Percentiles rank a stretch among this genome's conserved stretches.
phyloP scores from a whole-genome alignment of 352 stramenopile species.

The Plasmopara halstedii region DNA sequence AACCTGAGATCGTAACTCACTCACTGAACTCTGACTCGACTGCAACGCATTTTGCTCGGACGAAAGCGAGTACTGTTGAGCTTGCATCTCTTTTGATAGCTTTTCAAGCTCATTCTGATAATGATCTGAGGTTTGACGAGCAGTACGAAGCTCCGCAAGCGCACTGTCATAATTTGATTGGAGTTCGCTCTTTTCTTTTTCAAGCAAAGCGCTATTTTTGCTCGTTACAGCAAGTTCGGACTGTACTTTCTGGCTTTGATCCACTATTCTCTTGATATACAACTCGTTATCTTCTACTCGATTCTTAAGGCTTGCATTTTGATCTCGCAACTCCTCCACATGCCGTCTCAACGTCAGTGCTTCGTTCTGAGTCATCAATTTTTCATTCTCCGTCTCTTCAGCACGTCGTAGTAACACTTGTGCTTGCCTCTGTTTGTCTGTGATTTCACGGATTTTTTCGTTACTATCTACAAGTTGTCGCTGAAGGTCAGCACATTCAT shows the following conservation, averaged over 20 bases:
- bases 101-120: slow-evolving; percentile 77
- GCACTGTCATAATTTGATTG: slow-evolving; percentile 46
- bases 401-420: slow-evolving; percentile 34
- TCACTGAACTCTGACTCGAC: slow-evolving; percentile 43
- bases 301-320: slow-evolving; percentile 50
- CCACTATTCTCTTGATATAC: slow-evolving; percentile 35
- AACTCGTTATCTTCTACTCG: slow-evolving; percentile 39
- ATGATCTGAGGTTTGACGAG: slow-evolving; percentile 48
- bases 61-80: slow-evolving; percentile 52
- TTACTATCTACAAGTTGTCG: slow-evolving; percentile 39
- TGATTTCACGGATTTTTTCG: slow-evolving; percentile 35
- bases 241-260: slow-evolving; percentile 47
- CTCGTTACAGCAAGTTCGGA: slow-evolving; percentile 24
- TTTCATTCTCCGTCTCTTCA: slow-evolving; percentile 60
- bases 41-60: slow-evolving; percentile 49
- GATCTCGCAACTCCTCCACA: slow-evolving; percentile 58
- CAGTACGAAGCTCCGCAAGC: slow-evolving; percentile 46
- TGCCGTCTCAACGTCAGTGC: slow-evolving; percentile 41
- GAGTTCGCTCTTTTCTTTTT: slow-evolving; percentile 50
- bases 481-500: slow-evolving; percentile 31
- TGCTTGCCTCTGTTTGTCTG: slow-evolving; percentile 29
- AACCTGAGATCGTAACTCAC: slow-evolving; percentile 50
- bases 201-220: slow-evolving; percentile 27
- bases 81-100: slow-evolving; percentile 48
- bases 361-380: slow-evolving; percentile 56